These are phyloP conservation scores for Colletotrichum sp. DNA, from an alignment of 2,329 filamentous ascomycete genomes.

Conservation along the genomic window DNA sequence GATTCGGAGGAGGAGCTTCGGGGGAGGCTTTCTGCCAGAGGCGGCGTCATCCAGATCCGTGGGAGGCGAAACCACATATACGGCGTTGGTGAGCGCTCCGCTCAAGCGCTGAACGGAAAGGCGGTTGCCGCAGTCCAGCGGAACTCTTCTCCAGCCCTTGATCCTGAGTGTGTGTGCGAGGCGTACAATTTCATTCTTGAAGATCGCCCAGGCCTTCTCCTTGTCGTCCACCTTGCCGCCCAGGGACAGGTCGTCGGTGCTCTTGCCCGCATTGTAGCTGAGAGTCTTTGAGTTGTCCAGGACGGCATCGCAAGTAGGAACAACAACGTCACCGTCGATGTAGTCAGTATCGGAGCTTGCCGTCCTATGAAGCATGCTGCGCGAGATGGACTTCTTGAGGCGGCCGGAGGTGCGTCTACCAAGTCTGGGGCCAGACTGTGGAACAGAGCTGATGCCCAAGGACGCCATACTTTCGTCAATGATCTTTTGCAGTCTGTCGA, in stretches of 20 bases:
- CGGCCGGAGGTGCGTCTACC: slow-evolving; percentile 45
- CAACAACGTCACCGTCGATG: slow-evolving; percentile 78
- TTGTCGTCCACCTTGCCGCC: slow-evolving; percentile 60
- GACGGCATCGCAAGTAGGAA: slow-evolving; percentile 82
- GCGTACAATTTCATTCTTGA: slow-evolving; percentile 92
- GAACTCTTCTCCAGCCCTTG: slow-evolving; percentile 89
- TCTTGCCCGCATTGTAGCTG: slow-evolving; percentile 65
- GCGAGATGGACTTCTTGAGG: slow-evolving; percentile 42
- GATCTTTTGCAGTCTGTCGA: slow-evolving; percentile 84
- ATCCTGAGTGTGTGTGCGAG: slow-evolving; percentile 86
- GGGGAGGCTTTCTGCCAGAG: slow-evolving; percentile 51
- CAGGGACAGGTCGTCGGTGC: slow-evolving; percentile 45
- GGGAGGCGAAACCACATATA: slow-evolving; percentile 91
- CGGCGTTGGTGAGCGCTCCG: slow-evolving; percentile 93
- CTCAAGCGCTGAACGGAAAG: slow-evolving; percentile 80
- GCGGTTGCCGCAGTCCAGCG: slow-evolving; percentile 70
- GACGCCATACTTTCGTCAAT: slow-evolving; percentile 69
- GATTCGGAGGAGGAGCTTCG: slow-evolving; percentile 84
- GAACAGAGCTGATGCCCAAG: slow-evolving; percentile 52
- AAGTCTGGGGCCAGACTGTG: slow-evolving; percentile 46
- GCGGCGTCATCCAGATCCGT: slow-evolving; percentile 51
- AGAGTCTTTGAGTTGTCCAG: slow-evolving; percentile 92
- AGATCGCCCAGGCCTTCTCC: slow-evolving; percentile 79
- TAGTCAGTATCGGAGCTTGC: slow-evolving; percentile 87
- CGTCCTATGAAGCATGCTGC: slow-evolving; percentile 46